Base-by-base conservation (phyloP, 768 basidiomycete genomes). In the Russula foetens region DNA sequence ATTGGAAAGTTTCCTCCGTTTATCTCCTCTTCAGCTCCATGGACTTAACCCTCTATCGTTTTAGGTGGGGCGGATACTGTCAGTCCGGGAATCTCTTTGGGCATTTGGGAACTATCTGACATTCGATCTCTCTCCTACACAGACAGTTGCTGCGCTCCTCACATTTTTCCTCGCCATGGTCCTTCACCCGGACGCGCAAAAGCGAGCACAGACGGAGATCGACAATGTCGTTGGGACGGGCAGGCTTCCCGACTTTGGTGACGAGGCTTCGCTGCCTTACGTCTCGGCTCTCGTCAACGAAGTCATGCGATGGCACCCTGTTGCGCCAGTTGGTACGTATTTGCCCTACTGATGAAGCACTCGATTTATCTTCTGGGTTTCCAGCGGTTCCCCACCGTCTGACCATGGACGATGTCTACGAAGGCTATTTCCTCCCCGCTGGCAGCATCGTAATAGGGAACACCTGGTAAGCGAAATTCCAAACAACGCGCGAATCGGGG, bases 121-220 rank as follows among this genome's bases (percentile, higher is more conserved):
- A n/a, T 23, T 19, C 19, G 19, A 19, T 24, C n/a, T 6, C 17
- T 43, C 48, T 24, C n/a, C n/a, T n/a, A n/a, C 28, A 58, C 33
- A 70, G 69, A 70, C 69, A 0, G 63, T 66, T 28, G 62, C 69
- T 5, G 55, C 66, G 8, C 62, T 71, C 44, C 60, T 62, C 23
- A 66, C 72, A 0, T 71, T 73, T 62, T 66, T 73, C 62, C 64
- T 73, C 5, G 72, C 71, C 1, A 72, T 71, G 70, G 61, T 67
- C 2, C 65, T 69, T 23, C 57, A 65, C 56, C 71, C 70, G 9
- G 67, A 67, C 2, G 63, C 68, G 5, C 70, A 71, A 46, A 44
- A 33, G 12, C 61, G 58, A 21, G 69, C 70, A 0, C 72, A 71
- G 54, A 67, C 31, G 24, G 70, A 71, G 59, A 63, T 73, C 29